Base-by-base conservation (phyloP, 2,329 filamentous ascomycete genomes). In the Paracamarosporium sp. region DNA sequence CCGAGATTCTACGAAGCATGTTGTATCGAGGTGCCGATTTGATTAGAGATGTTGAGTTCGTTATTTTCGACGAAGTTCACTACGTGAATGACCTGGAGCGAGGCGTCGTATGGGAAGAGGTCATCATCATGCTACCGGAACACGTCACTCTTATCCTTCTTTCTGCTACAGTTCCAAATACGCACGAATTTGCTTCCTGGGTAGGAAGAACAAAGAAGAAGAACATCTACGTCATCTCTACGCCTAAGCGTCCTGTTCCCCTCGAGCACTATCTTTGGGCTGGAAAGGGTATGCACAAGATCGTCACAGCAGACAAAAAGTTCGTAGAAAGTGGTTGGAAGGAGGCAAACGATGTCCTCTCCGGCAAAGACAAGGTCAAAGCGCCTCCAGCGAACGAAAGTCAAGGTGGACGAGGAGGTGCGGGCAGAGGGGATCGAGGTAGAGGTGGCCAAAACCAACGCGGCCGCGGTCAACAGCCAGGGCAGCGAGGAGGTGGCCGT, bases 111-210 rank as follows among this genome's bases (percentile, higher is more conserved):
- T 99, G 95, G 95, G 95, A 99, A 77, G 95, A 99, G 78, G 95
- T 99, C 69, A 99, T 99, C 71, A 99, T 99, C 70, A 98, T 99
- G 95, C 84, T 99, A 54, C 95, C 95, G 0, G 93, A 97, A 74
- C 95, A 99, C 78, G 92, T 99, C 36, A 96, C 95, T 1, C 84
- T 99, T 22, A 99, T 99, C 65, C 82, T 98, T 1, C 85, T 99
- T 3, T 99, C 95, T 4, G 95, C 95, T 0, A 99, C 95, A 0
- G 95, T 99, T 0, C 95, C 95, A 1, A 99, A 99, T 74, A 98
- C 95, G 0, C 88, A 97, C 62, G 95, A 99, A 74, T 99, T 99
- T 69, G 95, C 95, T 1, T 98, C 93, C 0, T 99, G 95, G 95
- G 94, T 99, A 24, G 95, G 95, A 11, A 86, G 95, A 50, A 99